Evolutionary conservation across 225 moss, liverwort and hornwort species (phyloP).

Genomic region (Marchantia paleacea): DNA sequence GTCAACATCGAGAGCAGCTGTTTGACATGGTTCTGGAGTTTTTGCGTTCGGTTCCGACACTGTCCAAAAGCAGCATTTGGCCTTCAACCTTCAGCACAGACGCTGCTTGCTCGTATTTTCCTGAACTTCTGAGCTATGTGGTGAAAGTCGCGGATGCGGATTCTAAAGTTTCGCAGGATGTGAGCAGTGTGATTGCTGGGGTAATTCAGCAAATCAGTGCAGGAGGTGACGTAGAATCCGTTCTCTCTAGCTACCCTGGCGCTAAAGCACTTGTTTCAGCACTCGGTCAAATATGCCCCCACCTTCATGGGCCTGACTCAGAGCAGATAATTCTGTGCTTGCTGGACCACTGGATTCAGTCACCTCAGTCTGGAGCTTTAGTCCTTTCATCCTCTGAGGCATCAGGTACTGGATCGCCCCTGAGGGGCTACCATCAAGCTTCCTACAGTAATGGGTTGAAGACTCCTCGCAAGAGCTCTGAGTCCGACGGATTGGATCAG

Average conservation of each 20-base stretch:
- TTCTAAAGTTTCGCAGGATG: slow-evolving; percentile 42
- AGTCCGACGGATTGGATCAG: slow-evolving; percentile 20
- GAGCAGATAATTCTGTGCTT: slow-evolving; percentile 38
- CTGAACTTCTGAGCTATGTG: slow-evolving; percentile 59
- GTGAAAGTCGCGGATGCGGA: slow-evolving; percentile 44
- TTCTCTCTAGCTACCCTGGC: slow-evolving; percentile 27
- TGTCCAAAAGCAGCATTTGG: slow-evolving; percentile 38
- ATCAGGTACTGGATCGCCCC: slow-evolving; percentile 35
- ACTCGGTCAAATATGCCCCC: slow-evolving; percentile 36
- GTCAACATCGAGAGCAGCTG: slow-evolving; percentile 52
- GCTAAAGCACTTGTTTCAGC: slow-evolving; percentile 41
- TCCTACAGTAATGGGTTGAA: slow-evolving; percentile 20
- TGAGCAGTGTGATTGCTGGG: slow-evolving; percentile 54
- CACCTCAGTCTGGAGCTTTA: slow-evolving; percentile 17
- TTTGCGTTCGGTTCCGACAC: slow-evolving; percentile 36
- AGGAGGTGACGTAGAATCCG: slow-evolving; percentile 42
- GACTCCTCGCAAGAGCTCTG: slow-evolving; percentile 22
- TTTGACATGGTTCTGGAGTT: slow-evolving; percentile 43
- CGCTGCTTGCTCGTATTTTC: slow-evolving; percentile 51
- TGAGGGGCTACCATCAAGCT: slow-evolving; percentile 12
- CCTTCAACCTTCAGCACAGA: slow-evolving; percentile 50
- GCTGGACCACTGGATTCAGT: slow-evolving; percentile 45
- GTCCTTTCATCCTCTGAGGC: slow-evolving; percentile 32
- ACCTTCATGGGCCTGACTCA: slow-evolving; percentile 32
- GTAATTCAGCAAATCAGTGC: slow-evolving; percentile 50